Evolutionary conservation across 225 moss, liverwort and hornwort genomes (phyloP).

Genomic region (Marchantia paleacea): DNA sequence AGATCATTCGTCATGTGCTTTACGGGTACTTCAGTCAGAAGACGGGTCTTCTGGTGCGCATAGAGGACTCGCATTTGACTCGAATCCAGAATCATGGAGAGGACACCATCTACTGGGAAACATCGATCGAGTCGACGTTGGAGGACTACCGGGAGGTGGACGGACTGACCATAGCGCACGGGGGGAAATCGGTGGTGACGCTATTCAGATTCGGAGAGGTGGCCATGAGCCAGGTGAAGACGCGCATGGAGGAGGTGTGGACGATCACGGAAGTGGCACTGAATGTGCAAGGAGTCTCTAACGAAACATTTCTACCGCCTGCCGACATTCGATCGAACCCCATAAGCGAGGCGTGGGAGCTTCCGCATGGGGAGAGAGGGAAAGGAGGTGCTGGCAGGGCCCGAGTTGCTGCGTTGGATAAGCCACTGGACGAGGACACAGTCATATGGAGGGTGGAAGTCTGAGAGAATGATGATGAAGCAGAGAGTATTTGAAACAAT

Average conservation of each 20-base stretch:
- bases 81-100: slow-evolving; percentile 51
- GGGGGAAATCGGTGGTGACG: slow-evolving; percentile 44
- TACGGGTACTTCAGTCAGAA: slow-evolving; percentile 49
- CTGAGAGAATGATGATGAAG: slow-evolving; percentile 24
- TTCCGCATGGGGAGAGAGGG: slow-evolving; percentile 40
- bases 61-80: slow-evolving; percentile 51
- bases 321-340: slow-evolving; percentile 46
- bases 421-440: slow-evolving; percentile 38
- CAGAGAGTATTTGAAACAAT: not conserved
- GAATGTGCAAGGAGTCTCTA: slow-evolving; percentile 47
- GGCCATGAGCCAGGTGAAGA: slow-evolving; percentile 54
- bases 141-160: slow-evolving; percentile 48
- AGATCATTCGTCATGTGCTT: slow-evolving; percentile 49
- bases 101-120: slow-evolving; percentile 55
- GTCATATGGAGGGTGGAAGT: slow-evolving; percentile 58
- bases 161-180: slow-evolving; percentile 45
- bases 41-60: slow-evolving; percentile 49
- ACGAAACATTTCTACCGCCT: slow-evolving; percentile 51
- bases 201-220: slow-evolving; percentile 54
- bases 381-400: slow-evolving; percentile 36
- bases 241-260: slow-evolving; percentile 52
- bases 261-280: slow-evolving; percentile 46
- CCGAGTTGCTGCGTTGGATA: slow-evolving; percentile 38
- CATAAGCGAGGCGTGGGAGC: slow-evolving; percentile 48
- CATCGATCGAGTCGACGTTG: slow-evolving; percentile 47